A percentile compares a stretch with the other conserved stretches of the same genome.
phyloP scores from a whole-genome alignment of 148 eudicot species.

The Camellia japonica region DNA sequence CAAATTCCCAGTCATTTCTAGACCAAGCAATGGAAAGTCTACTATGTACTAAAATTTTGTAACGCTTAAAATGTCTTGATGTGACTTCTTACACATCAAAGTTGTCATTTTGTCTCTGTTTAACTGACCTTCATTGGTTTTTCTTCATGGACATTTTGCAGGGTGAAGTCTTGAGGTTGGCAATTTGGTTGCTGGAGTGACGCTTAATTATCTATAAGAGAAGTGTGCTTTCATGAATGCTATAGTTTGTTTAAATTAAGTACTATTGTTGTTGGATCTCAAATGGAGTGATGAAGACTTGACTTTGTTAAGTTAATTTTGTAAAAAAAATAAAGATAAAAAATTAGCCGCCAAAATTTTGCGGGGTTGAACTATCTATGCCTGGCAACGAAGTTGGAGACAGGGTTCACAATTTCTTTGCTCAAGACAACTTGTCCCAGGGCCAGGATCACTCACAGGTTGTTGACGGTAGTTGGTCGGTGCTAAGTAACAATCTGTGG shows the following conservation, averaged over 20 bases:
- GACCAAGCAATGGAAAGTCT: not conserved
- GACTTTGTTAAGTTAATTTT: not conserved
- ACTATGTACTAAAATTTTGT: not conserved
- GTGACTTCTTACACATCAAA: not conserved
- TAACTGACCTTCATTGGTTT: not conserved
- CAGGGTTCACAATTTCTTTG: slow-evolving; percentile 89
- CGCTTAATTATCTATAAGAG: slow-evolving; percentile 6
- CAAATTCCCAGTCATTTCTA: not conserved
- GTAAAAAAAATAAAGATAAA: not conserved
- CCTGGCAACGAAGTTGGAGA: slow-evolving; percentile 89
- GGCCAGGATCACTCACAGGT: slow-evolving; percentile 50
- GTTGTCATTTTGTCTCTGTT: not conserved
- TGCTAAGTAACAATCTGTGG: slow-evolving; percentile 45
- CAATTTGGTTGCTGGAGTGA: slow-evolving; percentile 5
- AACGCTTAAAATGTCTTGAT: not conserved
- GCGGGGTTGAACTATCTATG: slow-evolving; percentile 56
- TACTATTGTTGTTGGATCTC: slow-evolving; percentile 3
- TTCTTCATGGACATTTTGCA: not conserved
- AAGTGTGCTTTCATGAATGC: not conserved
- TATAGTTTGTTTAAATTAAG: not conserved
- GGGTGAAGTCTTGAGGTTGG: slow-evolving; percentile 15
- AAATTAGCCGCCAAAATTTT: slow-evolving; percentile 27
- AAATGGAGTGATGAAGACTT: not conserved
- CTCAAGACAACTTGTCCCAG: slow-evolving; percentile 61
- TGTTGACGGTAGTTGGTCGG: slow-evolving; percentile 64